Evolutionary conservation across 148 eudicot species (phyloP).

Genomic region (Camellia sinensis): DNA sequence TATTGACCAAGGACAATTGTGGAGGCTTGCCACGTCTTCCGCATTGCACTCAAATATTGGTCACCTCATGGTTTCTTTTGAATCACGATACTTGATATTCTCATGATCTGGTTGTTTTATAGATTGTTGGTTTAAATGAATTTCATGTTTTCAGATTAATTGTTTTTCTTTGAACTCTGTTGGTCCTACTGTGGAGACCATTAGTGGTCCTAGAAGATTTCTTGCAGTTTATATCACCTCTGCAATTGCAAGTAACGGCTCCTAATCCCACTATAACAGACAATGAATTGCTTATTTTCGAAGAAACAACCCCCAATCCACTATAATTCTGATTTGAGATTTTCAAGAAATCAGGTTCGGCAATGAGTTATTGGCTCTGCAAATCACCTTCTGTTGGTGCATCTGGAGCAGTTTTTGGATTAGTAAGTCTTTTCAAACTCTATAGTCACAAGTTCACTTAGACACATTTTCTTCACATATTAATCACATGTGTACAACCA

Average conservation of each 20-base stretch:
- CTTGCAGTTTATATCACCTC: constrained; percentile 68
- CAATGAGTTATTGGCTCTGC: constrained; percentile 77
- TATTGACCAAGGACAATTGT: constrained; percentile 73
- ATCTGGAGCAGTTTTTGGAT: constrained; percentile 90
- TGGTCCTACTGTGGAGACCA: constrained; percentile 74
- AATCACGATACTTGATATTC: background rate
- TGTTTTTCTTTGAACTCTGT: constrained; percentile 77
- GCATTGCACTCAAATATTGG: constrained; percentile 79
- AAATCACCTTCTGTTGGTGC: constrained; percentile 84
- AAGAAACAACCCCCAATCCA: constrained; percentile 3
- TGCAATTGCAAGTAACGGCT: constrained; percentile 62
- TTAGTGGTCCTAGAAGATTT: constrained; percentile 70
- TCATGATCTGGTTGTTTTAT: background rate
- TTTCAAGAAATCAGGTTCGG: constrained; percentile 48
- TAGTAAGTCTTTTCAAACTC: constrained; percentile 41
- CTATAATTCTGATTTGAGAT: constrained; percentile 20
- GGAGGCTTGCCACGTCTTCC: constrained; percentile 82
- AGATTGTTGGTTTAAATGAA: background rate
- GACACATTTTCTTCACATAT: background rate
- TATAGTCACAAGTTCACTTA: background rate
- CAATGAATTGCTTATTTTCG: constrained; percentile 5
- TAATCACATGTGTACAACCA: background rate
- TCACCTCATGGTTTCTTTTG: constrained; percentile 68
- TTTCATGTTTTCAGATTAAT: constrained; percentile 54
- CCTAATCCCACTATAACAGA: constrained; percentile 4